Percentiles rank a stretch among this genome's conserved stretches.
These are phyloP conservation scores for Cucumis melo DNA, from an alignment of 306 rosid genomes.

Conservation along the genomic window DNA sequence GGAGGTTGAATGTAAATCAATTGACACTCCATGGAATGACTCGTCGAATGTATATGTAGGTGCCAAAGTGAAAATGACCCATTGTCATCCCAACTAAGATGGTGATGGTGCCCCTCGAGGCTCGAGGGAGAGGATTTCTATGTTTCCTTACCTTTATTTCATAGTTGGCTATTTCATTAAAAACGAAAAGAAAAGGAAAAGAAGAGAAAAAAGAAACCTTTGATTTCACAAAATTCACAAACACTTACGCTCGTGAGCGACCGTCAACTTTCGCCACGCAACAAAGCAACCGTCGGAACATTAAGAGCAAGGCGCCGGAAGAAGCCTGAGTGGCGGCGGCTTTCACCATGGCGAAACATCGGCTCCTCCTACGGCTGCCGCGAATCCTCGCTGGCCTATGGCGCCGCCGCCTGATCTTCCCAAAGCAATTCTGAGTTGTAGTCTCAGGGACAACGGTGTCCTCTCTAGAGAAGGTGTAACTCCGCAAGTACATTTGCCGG, in stretches of 20 bases:
- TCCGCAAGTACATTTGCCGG: conserved; percentile 7
- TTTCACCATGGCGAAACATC: not conserved
- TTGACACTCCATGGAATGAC: too few relatives aligned
- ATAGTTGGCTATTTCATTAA: too few relatives aligned
- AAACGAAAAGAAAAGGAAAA: too few relatives aligned
- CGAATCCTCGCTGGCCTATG: not conserved
- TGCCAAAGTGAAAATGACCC: too few relatives aligned
- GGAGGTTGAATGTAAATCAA: too few relatives aligned
- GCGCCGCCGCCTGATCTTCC: not conserved
- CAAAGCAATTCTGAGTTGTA: not conserved
- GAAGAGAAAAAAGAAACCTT: not conserved
- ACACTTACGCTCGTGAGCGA: not conserved
- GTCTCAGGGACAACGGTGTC: not conserved
- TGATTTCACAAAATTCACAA: not conserved
- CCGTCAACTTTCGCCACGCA: not conserved
- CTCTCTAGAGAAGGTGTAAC: conserved; percentile 6
- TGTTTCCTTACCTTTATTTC: too few relatives aligned
- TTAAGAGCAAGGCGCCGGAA: not conserved
- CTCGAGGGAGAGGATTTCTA: too few relatives aligned
- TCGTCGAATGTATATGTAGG: too few relatives aligned
- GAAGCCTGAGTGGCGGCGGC: not conserved
- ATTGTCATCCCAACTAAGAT: too few relatives aligned
- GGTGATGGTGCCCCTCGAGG: too few relatives aligned
- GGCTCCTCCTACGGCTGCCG: not conserved
- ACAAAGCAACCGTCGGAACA: not conserved